Percentiles rank a stretch among this genome's conserved stretches.
phyloP scores from a whole-genome alignment of 148 eudicot genomes.

The Polygonum aviculare region DNA sequence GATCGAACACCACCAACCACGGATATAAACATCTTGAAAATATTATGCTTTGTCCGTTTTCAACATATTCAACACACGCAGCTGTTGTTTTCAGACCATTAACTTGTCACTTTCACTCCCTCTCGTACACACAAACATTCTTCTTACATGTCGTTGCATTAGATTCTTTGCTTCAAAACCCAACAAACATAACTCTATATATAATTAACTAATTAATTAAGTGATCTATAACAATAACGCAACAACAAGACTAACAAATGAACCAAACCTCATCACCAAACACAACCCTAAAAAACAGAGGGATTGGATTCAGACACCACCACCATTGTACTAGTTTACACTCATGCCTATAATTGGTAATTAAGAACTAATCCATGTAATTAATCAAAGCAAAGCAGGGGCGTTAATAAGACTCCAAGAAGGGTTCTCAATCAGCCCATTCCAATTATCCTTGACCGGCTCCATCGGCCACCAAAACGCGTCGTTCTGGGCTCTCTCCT shows the following conservation, averaged over 20 bases:
- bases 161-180: neutral
- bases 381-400: neutral
- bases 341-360: neutral
- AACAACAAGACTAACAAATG: neutral
- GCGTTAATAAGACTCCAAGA: neutral
- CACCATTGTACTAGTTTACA: neutral
- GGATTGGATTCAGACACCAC: slow-evolving; percentile 6
- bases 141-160: neutral
- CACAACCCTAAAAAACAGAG: neutral
- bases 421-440: neutral
- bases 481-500: neutral
- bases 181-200: neutral
- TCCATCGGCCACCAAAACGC: neutral
- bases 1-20: neutral
- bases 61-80: neutral
- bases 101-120: neutral
- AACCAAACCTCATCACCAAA: neutral
- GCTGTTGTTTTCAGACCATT: neutral
- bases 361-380: neutral
- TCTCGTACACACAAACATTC: neutral
- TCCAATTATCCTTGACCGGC: neutral
- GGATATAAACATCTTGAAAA: neutral
- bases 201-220: neutral
- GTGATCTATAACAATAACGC: neutral
- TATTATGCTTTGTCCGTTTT: neutral